Conservation (phyloP, 257 asterid genomes). For the Nicotiana knightiana region DNA sequence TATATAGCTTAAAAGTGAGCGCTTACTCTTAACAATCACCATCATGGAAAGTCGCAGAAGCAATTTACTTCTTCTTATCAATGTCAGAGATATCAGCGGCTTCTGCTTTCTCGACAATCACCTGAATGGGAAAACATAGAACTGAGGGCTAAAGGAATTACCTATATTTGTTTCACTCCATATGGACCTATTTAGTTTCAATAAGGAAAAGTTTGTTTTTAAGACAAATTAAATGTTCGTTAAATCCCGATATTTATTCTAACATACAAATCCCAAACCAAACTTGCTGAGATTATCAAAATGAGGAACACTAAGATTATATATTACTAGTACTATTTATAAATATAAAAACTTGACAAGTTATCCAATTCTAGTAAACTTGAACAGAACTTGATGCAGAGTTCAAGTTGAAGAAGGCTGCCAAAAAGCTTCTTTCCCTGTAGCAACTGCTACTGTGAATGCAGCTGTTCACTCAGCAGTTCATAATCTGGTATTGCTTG, state of each 20-base stretch:
- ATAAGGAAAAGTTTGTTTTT: background rate
- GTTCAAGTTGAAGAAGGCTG: no score
- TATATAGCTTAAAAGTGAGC: background rate
- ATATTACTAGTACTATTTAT: no score
- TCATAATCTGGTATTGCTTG: no score
- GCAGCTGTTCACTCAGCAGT: no score
- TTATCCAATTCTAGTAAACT: no score
- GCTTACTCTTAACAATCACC: background rate
- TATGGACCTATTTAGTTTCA: background rate
- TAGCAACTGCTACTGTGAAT: no score
- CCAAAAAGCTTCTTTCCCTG: no score
- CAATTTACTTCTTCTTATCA: slow-evolving; percentile 71
- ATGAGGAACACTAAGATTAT: no score
- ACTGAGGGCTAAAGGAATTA: background rate
- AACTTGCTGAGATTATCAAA: background rate
- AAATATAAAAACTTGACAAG: no score
- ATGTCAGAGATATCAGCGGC: slow-evolving; percentile 60
- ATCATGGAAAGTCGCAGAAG: background rate
- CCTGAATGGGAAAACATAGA: slow-evolving; percentile 27
- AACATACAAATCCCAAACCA: background rate
- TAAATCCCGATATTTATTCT: background rate
- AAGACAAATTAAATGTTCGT: background rate
- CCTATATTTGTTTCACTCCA: background rate
- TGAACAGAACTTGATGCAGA: no score
- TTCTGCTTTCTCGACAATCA: slow-evolving; percentile 70